Base-by-base conservation (phyloP, 225 moss, liverwort and hornwort genomes). In the Bryum argenteum region DNA sequence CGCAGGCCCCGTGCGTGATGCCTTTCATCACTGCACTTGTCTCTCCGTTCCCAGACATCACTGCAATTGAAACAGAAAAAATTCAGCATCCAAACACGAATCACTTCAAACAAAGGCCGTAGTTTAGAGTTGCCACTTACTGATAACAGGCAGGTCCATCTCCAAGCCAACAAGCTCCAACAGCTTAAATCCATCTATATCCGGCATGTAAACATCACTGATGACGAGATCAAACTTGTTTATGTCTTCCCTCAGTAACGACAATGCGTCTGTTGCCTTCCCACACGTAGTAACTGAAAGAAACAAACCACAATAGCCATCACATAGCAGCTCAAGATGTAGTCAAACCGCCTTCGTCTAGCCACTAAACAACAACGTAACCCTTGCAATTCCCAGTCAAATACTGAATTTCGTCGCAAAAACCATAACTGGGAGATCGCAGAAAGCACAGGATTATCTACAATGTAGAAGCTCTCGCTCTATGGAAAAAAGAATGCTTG, bases 31-130 rank as follows among this genome's bases (percentile, higher is more conserved):
- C 94, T 21, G 88, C 89, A 18, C 86, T 86, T 10, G 89, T 94
- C 84, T 91, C 94, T 50, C 90, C 94, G 41, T 91, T 86, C 26
- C 86, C 88, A 20, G 94, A 94, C 94, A 94, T 94, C 94, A 94
- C 93, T 93, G 84, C 75, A 78, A 33, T 54, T 24, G 7, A 33
- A 28, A 28, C 5, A 26, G 38, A 70, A 55, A 43, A 61, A 56
- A 66, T 64, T 65, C 39, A 17, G 63, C 52, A 71, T 28, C 33
- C 11, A 57, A 48, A 50, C 39, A 41, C 53, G 44, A 11, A 5
- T 22, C 75, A 20, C 55, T 21, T 48, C 3, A n/a, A 56, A 56
- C n/a, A n/a, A 51, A n/a, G 12, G 15, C 37, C 38, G 38, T 58
- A 63, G 9, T 15, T 17, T 48, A 7, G 48, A 42, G 22, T 44